Evolutionary conservation across 352 stramenopile genomes (phyloP).

Genomic region (Pythium grandisporangium): DNA sequence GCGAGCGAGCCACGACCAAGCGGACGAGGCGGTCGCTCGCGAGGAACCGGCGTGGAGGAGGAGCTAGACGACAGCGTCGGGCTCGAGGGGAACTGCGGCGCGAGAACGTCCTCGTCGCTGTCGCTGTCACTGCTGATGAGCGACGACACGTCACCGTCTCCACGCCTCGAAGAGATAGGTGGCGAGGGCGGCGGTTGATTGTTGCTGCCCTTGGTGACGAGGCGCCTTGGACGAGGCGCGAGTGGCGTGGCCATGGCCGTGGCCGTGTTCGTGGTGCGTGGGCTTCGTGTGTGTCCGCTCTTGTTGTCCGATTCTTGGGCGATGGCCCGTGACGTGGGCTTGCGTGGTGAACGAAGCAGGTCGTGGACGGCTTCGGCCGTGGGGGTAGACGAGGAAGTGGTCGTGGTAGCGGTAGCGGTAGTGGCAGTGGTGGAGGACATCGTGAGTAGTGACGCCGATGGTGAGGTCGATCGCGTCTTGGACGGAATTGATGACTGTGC

Average conservation of each 20-base stretch:
- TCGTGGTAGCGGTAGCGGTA: not conserved
- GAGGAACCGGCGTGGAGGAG: too few species aligned
- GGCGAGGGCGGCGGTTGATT: not conserved
- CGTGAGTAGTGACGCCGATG: not conserved
- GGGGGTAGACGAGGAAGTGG: not conserved
- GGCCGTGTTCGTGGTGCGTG: not conserved
- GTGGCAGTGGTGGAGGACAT: not conserved
- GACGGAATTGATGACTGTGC: too few species aligned
- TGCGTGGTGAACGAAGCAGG: slow-evolving; percentile 23
- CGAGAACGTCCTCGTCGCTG: slow-evolving; percentile 53
- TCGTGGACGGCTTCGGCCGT: slow-evolving; percentile 11
- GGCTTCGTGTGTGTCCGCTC: not conserved
- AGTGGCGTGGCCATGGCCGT: slow-evolving; percentile 6
- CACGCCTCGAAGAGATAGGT: not conserved
- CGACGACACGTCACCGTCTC: slow-evolving; percentile 51
- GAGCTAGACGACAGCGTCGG: not conserved
- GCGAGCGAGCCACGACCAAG: slow-evolving; percentile 2
- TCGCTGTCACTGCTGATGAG: slow-evolving; percentile 79
- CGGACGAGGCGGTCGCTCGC: slow-evolving; percentile 1
- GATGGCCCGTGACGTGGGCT: slow-evolving; percentile 1
- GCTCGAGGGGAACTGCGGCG: slow-evolving; percentile 36
- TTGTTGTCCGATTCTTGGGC: not conserved
- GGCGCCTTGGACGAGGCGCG: slow-evolving; percentile 1
- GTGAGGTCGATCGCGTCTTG: not conserved
- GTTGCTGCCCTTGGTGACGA: slow-evolving; percentile 1